Conservation (phyloP, 352 stramenopile genomes). For the Phytopythium aichiense region DNA sequence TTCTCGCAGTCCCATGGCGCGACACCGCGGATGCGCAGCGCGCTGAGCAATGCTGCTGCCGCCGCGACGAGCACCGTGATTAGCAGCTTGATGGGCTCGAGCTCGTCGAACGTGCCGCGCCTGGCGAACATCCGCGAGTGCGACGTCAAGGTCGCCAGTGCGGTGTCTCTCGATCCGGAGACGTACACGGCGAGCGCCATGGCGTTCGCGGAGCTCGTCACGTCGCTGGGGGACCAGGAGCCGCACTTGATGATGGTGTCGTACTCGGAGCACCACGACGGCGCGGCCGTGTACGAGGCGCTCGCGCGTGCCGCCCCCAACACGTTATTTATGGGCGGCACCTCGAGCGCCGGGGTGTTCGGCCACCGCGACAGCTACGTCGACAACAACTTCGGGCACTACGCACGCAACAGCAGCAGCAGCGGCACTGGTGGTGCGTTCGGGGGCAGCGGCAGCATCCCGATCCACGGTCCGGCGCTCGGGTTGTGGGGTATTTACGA, state of each 20-base stretch:
- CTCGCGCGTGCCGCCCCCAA: slow-evolving; percentile 57
- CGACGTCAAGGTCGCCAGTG: slow-evolving; percentile 71
- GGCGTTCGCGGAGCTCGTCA: slow-evolving; percentile 58
- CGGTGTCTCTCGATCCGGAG: slow-evolving; percentile 58
- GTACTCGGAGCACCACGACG: slow-evolving; percentile 65
- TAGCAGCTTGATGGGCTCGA: slow-evolving; percentile 4
- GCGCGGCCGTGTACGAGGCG: slow-evolving; percentile 48
- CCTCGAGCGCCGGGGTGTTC: slow-evolving; percentile 65
- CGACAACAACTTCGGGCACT: slow-evolving; percentile 10
- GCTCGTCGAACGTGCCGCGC: slow-evolving; percentile 6
- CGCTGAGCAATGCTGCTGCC: slow-evolving; percentile 1
- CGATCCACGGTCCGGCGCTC: slow-evolving; percentile 31
- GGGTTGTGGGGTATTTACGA: slow-evolving; percentile 83
- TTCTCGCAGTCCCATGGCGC: slow-evolving; percentile 13
- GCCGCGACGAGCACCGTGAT: slow-evolving; percentile 3
- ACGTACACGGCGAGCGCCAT: slow-evolving; percentile 43
- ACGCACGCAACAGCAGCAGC: slow-evolving; percentile 20
- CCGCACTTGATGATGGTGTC: slow-evolving; percentile 81
- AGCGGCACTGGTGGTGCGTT: slow-evolving; percentile 17
- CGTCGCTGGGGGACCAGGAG: slow-evolving; percentile 45
- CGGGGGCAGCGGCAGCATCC: slow-evolving; percentile 8
- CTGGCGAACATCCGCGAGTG: slow-evolving; percentile 22
- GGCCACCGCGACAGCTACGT: slow-evolving; percentile 15
- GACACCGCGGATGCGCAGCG: slow-evolving; percentile 13
- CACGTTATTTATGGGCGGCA: slow-evolving; percentile 81